phyloP scores from a whole-genome alignment of 2,329 filamentous ascomycete genomes.

The Harringtonia aguacate region DNA sequence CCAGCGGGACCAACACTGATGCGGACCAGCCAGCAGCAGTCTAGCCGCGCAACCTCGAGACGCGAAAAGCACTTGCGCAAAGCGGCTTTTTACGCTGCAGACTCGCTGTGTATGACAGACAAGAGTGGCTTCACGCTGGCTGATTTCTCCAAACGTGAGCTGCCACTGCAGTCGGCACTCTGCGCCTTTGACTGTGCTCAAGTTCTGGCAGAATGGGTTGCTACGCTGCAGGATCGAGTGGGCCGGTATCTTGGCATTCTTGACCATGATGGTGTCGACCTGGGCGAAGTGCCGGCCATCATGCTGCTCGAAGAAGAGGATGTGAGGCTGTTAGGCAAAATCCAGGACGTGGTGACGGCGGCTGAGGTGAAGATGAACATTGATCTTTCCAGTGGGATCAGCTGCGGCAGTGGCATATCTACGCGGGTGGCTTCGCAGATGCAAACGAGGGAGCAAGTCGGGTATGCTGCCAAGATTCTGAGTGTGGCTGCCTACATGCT shows the following conservation, averaged over 20 bases:
- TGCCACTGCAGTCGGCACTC: conserved; percentile 83
- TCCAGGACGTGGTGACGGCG: conserved; percentile 65
- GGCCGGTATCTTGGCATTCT: conserved; percentile 80
- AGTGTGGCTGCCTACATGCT: conserved; percentile 79
- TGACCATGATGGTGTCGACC: conserved; percentile 71
- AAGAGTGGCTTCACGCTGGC: conserved; percentile 77
- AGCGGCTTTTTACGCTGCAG: conserved; percentile 90
- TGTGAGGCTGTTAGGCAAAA: conserved; percentile 70
- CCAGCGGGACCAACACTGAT: not conserved
- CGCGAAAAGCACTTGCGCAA: conserved; percentile 83
- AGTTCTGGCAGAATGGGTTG: conserved; percentile 88
- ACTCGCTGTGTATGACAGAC: conserved; percentile 81
- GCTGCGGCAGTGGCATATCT: conserved; percentile 40
- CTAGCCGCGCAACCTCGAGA: conserved; percentile 45
- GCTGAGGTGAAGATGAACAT: conserved; percentile 71
- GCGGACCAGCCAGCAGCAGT: conserved; percentile 11
- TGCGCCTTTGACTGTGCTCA: conserved; percentile 92
- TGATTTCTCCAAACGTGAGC: conserved; percentile 71
- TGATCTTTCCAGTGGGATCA: conserved; percentile 29
- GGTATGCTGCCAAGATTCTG: conserved; percentile 77
- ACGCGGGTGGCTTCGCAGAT: conserved; percentile 31
- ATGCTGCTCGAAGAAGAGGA: conserved; percentile 92
- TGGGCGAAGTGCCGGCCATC: conserved; percentile 69
- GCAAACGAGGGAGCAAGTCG: conserved; percentile 50
- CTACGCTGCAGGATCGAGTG: conserved; percentile 88